Evolutionary conservation across 495 filamentous ascomycete species (phyloP).

Genomic region (Mycothermus thermophilus): DNA sequence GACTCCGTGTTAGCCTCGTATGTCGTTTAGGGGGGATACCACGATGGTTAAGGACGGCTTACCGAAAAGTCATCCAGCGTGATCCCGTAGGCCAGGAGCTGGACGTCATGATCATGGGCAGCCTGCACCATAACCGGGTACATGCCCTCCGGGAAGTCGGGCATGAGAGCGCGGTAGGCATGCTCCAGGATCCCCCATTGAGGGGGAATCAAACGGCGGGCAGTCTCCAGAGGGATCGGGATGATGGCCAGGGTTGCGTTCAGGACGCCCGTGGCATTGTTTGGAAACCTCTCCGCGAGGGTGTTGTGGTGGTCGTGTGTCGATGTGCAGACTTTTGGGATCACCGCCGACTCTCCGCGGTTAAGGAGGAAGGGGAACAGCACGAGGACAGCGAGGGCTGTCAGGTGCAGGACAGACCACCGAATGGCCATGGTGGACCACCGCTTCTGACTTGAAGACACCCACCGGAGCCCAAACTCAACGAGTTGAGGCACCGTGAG

Average conservation of each 20-base stretch:
- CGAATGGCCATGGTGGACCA: conserved; percentile 15
- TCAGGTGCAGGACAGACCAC: conserved; percentile 13
- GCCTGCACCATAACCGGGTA: conserved; percentile 32
- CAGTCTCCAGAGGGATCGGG: conserved; percentile 23
- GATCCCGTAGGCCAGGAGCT: conserved; percentile 21
- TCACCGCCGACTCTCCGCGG: conserved; percentile 8
- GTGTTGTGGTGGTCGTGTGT: conserved; percentile 24
- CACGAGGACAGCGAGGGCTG: conserved; percentile 11
- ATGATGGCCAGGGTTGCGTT: conserved; percentile 30
- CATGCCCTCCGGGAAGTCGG: conserved; percentile 29
- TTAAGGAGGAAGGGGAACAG: conserved; percentile 15
- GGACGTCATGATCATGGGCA: conserved; percentile 31
- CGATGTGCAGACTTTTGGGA: conserved; percentile 21
- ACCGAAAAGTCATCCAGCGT: conserved; percentile 30
- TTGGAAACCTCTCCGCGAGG: conserved; percentile 22
- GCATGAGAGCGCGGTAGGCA: conserved; percentile 24
- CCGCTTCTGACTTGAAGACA: conserved; percentile 10
- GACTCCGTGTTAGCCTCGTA: conserved; percentile 4
- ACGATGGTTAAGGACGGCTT: no score
- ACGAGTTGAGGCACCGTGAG: conserved; percentile 6
- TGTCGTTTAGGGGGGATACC: no score
- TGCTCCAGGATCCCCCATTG: conserved; percentile 26
- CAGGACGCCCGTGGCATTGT: conserved; percentile 27
- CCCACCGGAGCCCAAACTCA: conserved; percentile 9
- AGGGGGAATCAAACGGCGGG: conserved; percentile 22